Percentiles rank a stretch among this genome's conserved stretches.
Conservation (phyloP, 2,329 filamentous ascomycete species). For the Fusarium musae region DNA sequence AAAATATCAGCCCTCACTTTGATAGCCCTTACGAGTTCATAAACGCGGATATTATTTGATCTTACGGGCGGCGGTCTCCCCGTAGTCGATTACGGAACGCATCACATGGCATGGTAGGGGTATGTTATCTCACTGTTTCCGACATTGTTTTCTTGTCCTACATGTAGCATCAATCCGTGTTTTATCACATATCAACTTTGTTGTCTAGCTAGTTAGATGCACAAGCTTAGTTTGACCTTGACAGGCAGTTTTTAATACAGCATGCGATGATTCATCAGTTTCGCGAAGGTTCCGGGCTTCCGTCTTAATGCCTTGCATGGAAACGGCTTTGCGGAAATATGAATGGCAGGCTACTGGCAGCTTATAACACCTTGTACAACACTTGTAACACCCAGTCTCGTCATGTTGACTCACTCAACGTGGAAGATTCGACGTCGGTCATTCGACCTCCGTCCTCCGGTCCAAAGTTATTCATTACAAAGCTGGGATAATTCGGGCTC, state of each 20-base stretch:
- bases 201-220: not conserved
- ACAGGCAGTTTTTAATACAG: not conserved
- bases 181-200: not conserved
- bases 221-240: not conserved
- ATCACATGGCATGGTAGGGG: not conserved
- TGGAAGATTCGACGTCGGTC: not conserved
- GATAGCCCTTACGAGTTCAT: conserved; percentile 36
- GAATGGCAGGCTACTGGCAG: conserved; percentile 3
- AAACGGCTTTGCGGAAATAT: not conserved
- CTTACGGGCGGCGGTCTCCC: not conserved
- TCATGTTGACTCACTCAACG: conserved; percentile 21
- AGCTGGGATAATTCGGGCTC: conserved; percentile 20
- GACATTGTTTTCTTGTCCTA: not conserved
- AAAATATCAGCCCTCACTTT: conserved; percentile 44
- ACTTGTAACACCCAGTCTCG: conserved; percentile 20
- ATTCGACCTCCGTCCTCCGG: not conserved
- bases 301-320: not conserved
- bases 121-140: not conserved
- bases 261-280: not conserved
- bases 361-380: conserved; percentile 13
- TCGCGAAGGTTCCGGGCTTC: conserved; percentile 8
- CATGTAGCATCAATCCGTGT: not conserved
- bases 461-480: not conserved
- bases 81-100: not conserved
- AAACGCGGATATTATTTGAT: not conserved